Evolutionary conservation across 1,284 basidiomycete species (phyloP).

Genomic region (Singerocomus inundabilis): DNA sequence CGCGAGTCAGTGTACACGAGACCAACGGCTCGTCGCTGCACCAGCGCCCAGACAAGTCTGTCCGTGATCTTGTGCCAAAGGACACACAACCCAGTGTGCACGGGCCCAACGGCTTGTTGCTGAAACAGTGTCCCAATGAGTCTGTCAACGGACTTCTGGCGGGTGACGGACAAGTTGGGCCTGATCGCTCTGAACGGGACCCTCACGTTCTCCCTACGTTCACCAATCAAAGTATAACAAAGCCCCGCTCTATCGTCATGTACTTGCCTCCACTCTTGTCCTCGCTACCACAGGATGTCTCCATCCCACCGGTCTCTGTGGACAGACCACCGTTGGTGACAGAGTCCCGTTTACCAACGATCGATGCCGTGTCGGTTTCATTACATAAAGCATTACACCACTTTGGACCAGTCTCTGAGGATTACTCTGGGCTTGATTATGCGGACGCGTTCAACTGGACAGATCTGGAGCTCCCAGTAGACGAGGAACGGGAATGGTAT

Average conservation of each 20-base stretch:
- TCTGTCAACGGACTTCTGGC: neutral
- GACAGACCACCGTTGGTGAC: conserved; percentile 54
- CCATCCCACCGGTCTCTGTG: conserved; percentile 24
- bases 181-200: conserved; percentile 36
- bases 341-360: conserved; percentile 74
- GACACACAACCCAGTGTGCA: neutral
- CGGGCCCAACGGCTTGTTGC: neutral
- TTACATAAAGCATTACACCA: conserved; percentile 81
- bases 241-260: conserved; percentile 52
- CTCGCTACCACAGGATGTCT: conserved; percentile 52
- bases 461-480: conserved; percentile 62
- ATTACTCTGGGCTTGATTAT: conserved; percentile 72
- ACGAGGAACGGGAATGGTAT: conserved; percentile 85
- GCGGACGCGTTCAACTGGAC: conserved; percentile 83
- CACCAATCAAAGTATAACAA: conserved; percentile 37
- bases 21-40: neutral
- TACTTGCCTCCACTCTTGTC: conserved; percentile 82
- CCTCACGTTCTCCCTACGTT: conserved; percentile 64
- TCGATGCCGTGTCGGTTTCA: conserved; percentile 77
- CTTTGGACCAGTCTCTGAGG: conserved; percentile 60
- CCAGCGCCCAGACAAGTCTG: too few relatives aligned
- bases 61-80: neutral
- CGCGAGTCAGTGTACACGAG: neutral
- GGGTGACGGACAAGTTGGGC: neutral
- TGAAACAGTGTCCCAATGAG: neutral